A percentile compares a stretch with the other conserved stretches of the same genome.
Conservation (phyloP, 1,284 basidiomycete genomes). For the Athelia psychrophila region DNA sequence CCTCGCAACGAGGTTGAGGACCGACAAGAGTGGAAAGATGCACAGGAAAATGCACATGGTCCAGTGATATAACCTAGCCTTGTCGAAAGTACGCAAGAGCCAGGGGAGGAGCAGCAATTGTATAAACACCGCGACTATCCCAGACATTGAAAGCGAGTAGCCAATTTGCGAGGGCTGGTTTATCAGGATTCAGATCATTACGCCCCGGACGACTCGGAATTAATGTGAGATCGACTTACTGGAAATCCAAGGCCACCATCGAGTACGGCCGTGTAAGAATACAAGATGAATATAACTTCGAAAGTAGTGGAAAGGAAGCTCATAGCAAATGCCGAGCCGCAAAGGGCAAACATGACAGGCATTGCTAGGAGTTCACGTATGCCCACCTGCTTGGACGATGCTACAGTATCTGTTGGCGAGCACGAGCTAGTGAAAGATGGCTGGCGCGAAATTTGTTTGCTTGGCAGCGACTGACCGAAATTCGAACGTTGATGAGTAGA, state of each 20-base stretch:
- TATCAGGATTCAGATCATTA: slow-evolving; percentile 34
- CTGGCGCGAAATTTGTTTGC: slow-evolving; percentile 24
- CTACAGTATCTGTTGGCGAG: slow-evolving; percentile 6
- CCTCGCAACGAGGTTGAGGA: slow-evolving; percentile 42
- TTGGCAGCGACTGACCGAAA: slow-evolving; percentile 39
- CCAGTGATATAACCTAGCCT: slow-evolving; percentile 40
- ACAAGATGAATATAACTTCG: slow-evolving; percentile 66
- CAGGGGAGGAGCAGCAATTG: slow-evolving; percentile 46
- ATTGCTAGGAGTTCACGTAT: slow-evolving; percentile 40
- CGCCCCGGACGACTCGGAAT: slow-evolving; percentile 28
- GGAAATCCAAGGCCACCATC: slow-evolving; percentile 57
- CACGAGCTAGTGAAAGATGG: slow-evolving; percentile 1
- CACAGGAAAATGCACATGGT: slow-evolving; percentile 48
- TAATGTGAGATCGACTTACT: slow-evolving; percentile 31
- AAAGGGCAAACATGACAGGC: slow-evolving; percentile 51
- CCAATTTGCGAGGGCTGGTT: slow-evolving; percentile 59
- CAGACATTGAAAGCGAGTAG: slow-evolving; percentile 47
- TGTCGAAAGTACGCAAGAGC: slow-evolving; percentile 41
- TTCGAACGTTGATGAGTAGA: background rate
- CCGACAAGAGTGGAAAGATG: slow-evolving; percentile 40
- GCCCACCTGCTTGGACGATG: slow-evolving; percentile 19
- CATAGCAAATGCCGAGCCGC: slow-evolving; percentile 52
- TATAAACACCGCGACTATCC: slow-evolving; percentile 39
- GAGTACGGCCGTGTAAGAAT: slow-evolving; percentile 59
- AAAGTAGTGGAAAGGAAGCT: slow-evolving; percentile 58